Evolutionary conservation across 2,329 filamentous ascomycete genomes (phyloP), one percentile per base, ranked within the genome.

Genomic region (Fusarium cyanostomum): DNA sequence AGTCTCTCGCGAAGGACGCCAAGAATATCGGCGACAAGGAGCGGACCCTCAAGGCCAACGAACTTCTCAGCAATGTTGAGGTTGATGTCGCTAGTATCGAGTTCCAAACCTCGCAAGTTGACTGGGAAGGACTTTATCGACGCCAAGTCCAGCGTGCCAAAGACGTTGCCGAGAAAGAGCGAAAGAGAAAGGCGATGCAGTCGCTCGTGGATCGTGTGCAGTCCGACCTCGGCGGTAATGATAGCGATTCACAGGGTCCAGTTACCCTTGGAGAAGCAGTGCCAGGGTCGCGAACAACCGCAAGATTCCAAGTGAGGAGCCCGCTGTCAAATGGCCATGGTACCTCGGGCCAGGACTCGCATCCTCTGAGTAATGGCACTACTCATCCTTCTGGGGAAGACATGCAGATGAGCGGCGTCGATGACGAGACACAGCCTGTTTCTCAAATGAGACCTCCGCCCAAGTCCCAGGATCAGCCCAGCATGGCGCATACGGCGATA

Each of bases 61-160:
- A 99, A 78, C 87, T 99, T 69, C 81, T 94, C 31, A 88, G 92
- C 18, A 98, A 98, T 72, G 94, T 97, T 3, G 93, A 97, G 73
- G 94, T 98, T 30, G 94, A 98, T 76, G 90, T 98, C 62, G 87
- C 88, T 38, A 87, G 86, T 42, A 88, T 97, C 54, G 89, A 92
- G 71, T 81, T 82, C 37, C 84, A 91, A 63, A 86, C 90, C 12
- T 81, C 80, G 10, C 80, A 90, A 30, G 81, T 90, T 35, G 89
- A 95, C 70, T 97, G 93, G 80, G 92, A 97, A 65, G 89, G 86
- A 42, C 84, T 97, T 4, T 94, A 95, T 74, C 79, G 86, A 46
- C 84, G 91, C 43, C 91, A 95, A 73, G 74, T 89, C 42, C 85
- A 89, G 71, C 85, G 92, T 52, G 85, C 83, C 41, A 83, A 80